Evolutionary conservation across 225 moss, liverwort and hornwort genomes (phyloP), one percentile per base, ranked within the genome.

Genomic region (Anthoceros angustus): DNA sequence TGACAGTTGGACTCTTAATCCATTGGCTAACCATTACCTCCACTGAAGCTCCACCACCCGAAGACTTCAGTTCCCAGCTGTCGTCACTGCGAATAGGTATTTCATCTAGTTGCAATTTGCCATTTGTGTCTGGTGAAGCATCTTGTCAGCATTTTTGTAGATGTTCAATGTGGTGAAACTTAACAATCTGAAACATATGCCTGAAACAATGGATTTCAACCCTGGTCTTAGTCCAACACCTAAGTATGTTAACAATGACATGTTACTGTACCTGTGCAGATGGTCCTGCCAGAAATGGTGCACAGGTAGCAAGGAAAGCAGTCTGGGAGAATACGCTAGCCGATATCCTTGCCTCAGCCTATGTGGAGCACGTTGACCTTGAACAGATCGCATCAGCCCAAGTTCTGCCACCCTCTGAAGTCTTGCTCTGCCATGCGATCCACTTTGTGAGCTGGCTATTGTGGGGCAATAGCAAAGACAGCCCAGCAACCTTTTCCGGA

Each of bases 21-120:
- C 91, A 98, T 69, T 98, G 92, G 98, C 74, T 98, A 67, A 86
- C 98, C n/a, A 80, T 98, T 50, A 92, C 80, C 26, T 98, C 81
- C 72, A 92, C 98, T 50, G 92, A 92, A 79, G 92, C 87, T 23
- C 92, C 98, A 12, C 89, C 92, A 32, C 72, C 98, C 39, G 98
- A 91, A 70, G 98, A 98, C 66, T 92, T 88, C 65, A 98, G 88
- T 75, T 83, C 88, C 67, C 92, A 98, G 74, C 79, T 98, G 42
- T 98, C 92, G 15, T 98, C 92, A 8, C 75, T 98, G 73, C 82
- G 86, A 65, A 87, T 98, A 74, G 98, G 91, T 81, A 78, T 74
- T 74, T 62, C 73, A 32, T 32, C 4, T 4, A 1, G 32, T 32
- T 32, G 32, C 1, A 32, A 8, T 46, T 60, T 60, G 55, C 18